These are phyloP conservation scores for Cornus florida DNA, from an alignment of 148 eudicot genomes.

Conservation along the genomic window DNA sequence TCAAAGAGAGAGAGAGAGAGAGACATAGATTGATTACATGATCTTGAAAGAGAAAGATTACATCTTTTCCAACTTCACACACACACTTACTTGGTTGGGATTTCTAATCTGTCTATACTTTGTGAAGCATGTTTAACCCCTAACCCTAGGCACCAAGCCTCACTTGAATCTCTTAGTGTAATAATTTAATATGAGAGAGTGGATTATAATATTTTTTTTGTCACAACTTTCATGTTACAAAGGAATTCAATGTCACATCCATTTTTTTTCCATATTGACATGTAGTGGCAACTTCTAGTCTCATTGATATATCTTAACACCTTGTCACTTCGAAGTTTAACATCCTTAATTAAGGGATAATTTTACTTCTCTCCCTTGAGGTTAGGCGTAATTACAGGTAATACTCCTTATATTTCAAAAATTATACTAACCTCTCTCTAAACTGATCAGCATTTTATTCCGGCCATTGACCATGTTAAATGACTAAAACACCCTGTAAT, in stretches of 20 bases:
- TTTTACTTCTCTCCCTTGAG: no score
- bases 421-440: no score
- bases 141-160: neutral
- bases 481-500: no score
- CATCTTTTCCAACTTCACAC: neutral
- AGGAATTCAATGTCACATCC: neutral
- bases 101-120: neutral
- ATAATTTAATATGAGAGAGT: neutral
- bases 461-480: no score
- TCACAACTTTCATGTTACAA: neutral
- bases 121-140: neutral
- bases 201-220: neutral
- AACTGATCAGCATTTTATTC: no score
- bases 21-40: neutral
- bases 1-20: no score
- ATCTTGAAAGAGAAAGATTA: neutral
- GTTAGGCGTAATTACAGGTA: no score
- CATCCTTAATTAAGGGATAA: no score
- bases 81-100: neutral
- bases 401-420: no score
- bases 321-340: no score
- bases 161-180: no score
- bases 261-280: neutral
- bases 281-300: neutral
- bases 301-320: neutral